Base-by-base conservation (phyloP, 495 filamentous ascomycete genomes). In the Arthonia radiata region DNA sequence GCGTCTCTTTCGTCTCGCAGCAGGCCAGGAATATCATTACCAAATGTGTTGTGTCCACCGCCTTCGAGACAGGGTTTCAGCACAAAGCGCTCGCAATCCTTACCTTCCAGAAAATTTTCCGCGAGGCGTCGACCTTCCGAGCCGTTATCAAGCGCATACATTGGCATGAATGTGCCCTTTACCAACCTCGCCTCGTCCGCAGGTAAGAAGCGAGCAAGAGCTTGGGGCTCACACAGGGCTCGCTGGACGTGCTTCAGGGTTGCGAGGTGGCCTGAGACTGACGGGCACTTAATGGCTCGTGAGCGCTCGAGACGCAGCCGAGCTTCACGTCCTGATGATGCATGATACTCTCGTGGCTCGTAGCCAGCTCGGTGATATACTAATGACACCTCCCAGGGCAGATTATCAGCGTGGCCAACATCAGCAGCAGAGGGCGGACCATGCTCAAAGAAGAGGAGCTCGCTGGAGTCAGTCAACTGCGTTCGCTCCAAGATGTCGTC, bases 51-150 rank as follows among this genome's bases (percentile, higher is more conserved):
- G 25, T 42, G 25, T 6, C 39, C 39, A 13, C 39, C 39, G 13
- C 39, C 39, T 19, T 42, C 39, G 4, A 33, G 16, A 25, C 29
- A 34, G 15, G 39, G 39, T 27, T 42, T 42, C 15, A 40, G 34
- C 3, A 42, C 37, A 16, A 27, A 37, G n/a, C 31, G 5, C 12
- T 17, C 23, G 7, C 22, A 32, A 7, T 7, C 16, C 13, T 26
- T 17, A 7, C 7, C 7, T 7, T 22, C 11, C 19, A 22, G 11
- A 7, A 11, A 6, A 7, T 7, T 6, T 11, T 22, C 19, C 11
- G 7, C 19, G 11, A 11, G 7, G 6, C 11, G 6, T 11, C 6
- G 6, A 1, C 39, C 39, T 4, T 10, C 13, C 12, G 12, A 14
- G n/a, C 28, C 24, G 5, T 29, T 15, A 17, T 40, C 39, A 5